Base-by-base conservation (phyloP, 768 basidiomycete genomes). In the Podaxis rugospora region DNA sequence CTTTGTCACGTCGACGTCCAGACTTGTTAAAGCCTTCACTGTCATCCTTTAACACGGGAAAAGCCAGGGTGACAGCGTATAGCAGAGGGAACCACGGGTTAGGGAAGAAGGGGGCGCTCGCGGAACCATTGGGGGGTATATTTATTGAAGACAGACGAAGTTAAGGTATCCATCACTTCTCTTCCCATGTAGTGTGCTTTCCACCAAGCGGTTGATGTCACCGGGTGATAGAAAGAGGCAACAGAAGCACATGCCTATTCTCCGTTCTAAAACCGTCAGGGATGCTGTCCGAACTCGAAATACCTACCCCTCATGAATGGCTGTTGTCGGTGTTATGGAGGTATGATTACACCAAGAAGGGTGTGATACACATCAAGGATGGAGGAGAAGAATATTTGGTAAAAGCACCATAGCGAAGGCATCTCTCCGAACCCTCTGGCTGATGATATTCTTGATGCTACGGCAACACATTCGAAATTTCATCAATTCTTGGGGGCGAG, bases 221-320 rank as follows among this genome's bases (percentile, higher is more conserved):
- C 42, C 27, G 44, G 18, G 14, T 32, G 16, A 23, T n/a, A 27
- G 37, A 27, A 53, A 53, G 32, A n/a, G 47, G 51, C 6, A 59
- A 59, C 6, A 51, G 57, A 58, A 51, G 57, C 57, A 50, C 46
- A 49, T 58, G 57, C n/a, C n/a, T 16, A n/a, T 39, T 14, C 13
- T 18, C 7, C 21, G 13, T 46, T 49, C 44, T 49, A 57, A 47
- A 57, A 47, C 18, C 16, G 42, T 44, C 16, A 42, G 13, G 40
- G 40, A 32, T 32, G 7, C 32, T 32, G 32, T 5, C 32, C 32
- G 32, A 32, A 32, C 9, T 32, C 32, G 32, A 32, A 32, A 32
- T 32, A 32, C 6, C 32, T 32, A 32, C 7, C 6, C 42, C n/a
- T 44, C 18, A 44, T 44, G 16, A 44, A 21, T 18, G 42, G 42